Evolutionary conservation across 2,329 filamentous ascomycete genomes (phyloP).

Genomic region (Pseudogymnoascus sp.): DNA sequence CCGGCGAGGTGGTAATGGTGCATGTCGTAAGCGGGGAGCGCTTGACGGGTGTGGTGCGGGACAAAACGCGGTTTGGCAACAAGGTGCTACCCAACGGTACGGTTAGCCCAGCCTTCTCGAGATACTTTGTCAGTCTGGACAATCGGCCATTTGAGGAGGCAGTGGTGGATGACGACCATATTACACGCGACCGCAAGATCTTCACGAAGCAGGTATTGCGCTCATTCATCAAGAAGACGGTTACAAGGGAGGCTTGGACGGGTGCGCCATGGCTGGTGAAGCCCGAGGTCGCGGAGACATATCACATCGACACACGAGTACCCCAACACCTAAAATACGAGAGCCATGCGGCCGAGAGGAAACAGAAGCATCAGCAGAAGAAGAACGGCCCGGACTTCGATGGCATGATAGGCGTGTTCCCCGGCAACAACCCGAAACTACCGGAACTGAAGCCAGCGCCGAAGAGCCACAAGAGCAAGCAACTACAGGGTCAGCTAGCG

Average conservation of each 20-base stretch:
- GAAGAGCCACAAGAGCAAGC: slow-evolving; percentile 60
- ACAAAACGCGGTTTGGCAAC: slow-evolving; percentile 70
- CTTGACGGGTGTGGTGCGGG: slow-evolving; percentile 66
- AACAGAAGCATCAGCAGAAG: slow-evolving; percentile 59
- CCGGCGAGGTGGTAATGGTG: slow-evolving; percentile 74
- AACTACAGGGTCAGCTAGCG: slow-evolving; percentile 31
- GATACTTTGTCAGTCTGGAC: slow-evolving; percentile 72
- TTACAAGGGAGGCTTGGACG: slow-evolving; percentile 85
- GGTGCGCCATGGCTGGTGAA: slow-evolving; percentile 97
- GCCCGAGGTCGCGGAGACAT: slow-evolving; percentile 70
- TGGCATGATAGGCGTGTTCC: slow-evolving; percentile 28
- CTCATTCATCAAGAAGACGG: slow-evolving; percentile 89
- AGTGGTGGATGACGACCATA: slow-evolving; percentile 70
- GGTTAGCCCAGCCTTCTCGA: slow-evolving; percentile 60
- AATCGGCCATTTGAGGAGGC: slow-evolving; percentile 62
- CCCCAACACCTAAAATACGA: slow-evolving; percentile 77
- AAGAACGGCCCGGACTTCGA: slow-evolving; percentile 30
- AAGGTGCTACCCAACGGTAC: slow-evolving; percentile 58
- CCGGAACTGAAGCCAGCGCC: slow-evolving; percentile 66
- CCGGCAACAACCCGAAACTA: slow-evolving; percentile 42
- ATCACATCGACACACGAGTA: slow-evolving; percentile 79
- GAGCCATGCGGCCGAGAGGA: slow-evolving; percentile 67
- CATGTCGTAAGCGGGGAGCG: slow-evolving; percentile 60
- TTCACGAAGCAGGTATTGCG: slow-evolving; percentile 93
- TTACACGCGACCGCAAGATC: slow-evolving; percentile 77